Evolutionary conservation across 2,329 filamentous ascomycete species (phyloP).

Genomic region (Sordariomycetes sp.): DNA sequence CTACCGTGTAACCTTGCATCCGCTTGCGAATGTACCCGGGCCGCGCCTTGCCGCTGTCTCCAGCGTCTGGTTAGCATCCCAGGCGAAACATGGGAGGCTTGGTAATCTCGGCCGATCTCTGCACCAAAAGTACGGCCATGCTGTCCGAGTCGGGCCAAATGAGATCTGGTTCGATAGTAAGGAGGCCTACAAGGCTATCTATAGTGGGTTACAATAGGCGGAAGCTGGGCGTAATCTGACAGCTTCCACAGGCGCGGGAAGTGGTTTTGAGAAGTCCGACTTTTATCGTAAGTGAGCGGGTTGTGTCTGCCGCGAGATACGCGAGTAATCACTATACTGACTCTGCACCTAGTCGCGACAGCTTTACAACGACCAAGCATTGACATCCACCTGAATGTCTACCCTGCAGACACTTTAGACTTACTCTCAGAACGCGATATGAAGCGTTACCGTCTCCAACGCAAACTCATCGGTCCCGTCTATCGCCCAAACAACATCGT

Average conservation of each 20-base stretch:
- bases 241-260: conserved; percentile 26
- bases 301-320: not conserved
- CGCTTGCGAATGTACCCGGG: conserved; percentile 34
- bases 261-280: conserved; percentile 39
- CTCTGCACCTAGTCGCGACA: conserved; percentile 29
- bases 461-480: conserved; percentile 37
- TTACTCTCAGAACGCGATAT: conserved; percentile 39
- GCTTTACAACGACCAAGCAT: conserved; percentile 31
- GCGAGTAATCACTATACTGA: not conserved
- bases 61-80: conserved; percentile 36
- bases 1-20: conserved; percentile 34
- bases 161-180: conserved; percentile 42
- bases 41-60: conserved; percentile 36
- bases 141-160: conserved; percentile 43
- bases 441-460: conserved; percentile 36
- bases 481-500: conserved; percentile 33
- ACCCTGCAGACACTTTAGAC: conserved; percentile 36
- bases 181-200: conserved; percentile 38
- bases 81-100: conserved; percentile 33
- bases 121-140: conserved; percentile 36
- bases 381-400: conserved; percentile 23
- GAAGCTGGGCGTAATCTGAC: not conserved
- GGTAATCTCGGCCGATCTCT: conserved; percentile 29
- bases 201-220: conserved; percentile 24
- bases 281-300: conserved; percentile 34